These are phyloP conservation scores for Ogataea populi-albae DNA, from an alignment of 805 yeast genomes.

Conservation along the genomic window DNA sequence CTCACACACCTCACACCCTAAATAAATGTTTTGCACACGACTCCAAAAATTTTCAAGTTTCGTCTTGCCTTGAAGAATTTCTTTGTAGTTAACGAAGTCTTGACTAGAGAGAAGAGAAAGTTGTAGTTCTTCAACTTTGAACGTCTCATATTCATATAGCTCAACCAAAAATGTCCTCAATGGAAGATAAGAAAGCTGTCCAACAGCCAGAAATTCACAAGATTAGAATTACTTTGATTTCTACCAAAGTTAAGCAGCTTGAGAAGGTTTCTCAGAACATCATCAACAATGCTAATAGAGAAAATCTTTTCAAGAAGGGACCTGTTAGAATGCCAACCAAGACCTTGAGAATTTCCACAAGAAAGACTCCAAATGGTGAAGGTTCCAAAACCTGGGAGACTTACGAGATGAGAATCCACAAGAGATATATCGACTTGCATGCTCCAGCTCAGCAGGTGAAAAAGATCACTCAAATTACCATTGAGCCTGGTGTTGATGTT, in stretches of 20 bases:
- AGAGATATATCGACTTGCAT: slow-evolving; percentile 97
- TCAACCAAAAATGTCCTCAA: slow-evolving; percentile 56
- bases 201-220: slow-evolving; percentile 83
- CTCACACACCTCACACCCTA: slow-evolving; percentile 10
- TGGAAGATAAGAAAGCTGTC: slow-evolving; percentile 82
- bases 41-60: too few relatives aligned
- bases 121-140: slow-evolving; percentile 27
- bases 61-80: too few relatives aligned
- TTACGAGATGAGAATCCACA: slow-evolving; percentile 99
- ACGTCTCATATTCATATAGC: slow-evolving; percentile 34
- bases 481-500: slow-evolving; percentile 99
- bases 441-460: slow-evolving; percentile 92
- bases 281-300: slow-evolving; percentile 79
- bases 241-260: slow-evolving; percentile 97
- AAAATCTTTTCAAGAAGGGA: slow-evolving; percentile 90
- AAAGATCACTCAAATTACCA: slow-evolving; percentile 96
- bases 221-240: slow-evolving; percentile 98
- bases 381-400: slow-evolving; percentile 99
- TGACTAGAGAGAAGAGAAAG: background rate
- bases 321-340: slow-evolving; percentile 99
- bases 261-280: slow-evolving; percentile 94
- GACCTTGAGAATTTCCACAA: slow-evolving; percentile 96
- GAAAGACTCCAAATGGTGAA: slow-evolving; percentile 99
- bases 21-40: background rate
- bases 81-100: too few relatives aligned